These are phyloP conservation scores for Colletotrichum cereale DNA, from an alignment of 2,329 filamentous ascomycete species.

Conservation along the genomic window DNA sequence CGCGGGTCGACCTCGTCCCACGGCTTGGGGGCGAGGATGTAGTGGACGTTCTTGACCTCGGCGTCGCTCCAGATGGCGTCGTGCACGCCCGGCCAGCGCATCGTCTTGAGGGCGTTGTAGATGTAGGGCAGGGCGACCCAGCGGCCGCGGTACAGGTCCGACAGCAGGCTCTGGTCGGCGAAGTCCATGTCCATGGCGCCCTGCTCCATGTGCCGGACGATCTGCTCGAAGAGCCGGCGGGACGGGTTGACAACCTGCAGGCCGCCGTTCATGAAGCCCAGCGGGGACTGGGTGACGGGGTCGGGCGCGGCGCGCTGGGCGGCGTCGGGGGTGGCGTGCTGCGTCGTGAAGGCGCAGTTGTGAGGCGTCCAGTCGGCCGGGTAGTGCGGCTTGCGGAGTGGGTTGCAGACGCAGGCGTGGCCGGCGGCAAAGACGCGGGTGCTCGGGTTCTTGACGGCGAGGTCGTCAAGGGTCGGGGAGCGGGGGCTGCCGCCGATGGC, in stretches of 20 bases:
- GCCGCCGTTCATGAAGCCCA: conserved; percentile 68
- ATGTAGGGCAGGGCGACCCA: conserved; percentile 71
- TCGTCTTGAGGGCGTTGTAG: conserved; percentile 74
- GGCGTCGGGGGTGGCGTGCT: conserved; percentile 59
- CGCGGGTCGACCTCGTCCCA: conserved; percentile 65
- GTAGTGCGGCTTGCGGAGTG: conserved; percentile 82
- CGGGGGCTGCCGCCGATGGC: conserved; percentile 30
- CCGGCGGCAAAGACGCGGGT: conserved; percentile 81
- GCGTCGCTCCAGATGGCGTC: conserved; percentile 68
- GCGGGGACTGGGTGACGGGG: conserved; percentile 57
- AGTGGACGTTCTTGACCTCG: conserved; percentile 71
- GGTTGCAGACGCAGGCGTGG: conserved; percentile 90
- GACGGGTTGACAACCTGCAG: conserved; percentile 69
- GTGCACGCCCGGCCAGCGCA: conserved; percentile 67
- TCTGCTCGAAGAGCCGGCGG: conserved; percentile 60
- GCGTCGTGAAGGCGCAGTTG: conserved; percentile 70
- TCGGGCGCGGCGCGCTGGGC: conserved; percentile 62
- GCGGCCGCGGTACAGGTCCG: conserved; percentile 65
- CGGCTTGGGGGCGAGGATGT: conserved; percentile 71
- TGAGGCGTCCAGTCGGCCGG: conserved; percentile 74
- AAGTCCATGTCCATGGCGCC: conserved; percentile 65
- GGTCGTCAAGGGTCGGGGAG: conserved; percentile 23
- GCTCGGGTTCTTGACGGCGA: conserved; percentile 34
- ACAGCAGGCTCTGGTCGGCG: conserved; percentile 70
- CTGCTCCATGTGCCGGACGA: conserved; percentile 63